Evolutionary conservation across 1,284 basidiomycete species (phyloP), one percentile per base, ranked within the genome.

Genomic region (Austroboletus novae-zelandiae): DNA sequence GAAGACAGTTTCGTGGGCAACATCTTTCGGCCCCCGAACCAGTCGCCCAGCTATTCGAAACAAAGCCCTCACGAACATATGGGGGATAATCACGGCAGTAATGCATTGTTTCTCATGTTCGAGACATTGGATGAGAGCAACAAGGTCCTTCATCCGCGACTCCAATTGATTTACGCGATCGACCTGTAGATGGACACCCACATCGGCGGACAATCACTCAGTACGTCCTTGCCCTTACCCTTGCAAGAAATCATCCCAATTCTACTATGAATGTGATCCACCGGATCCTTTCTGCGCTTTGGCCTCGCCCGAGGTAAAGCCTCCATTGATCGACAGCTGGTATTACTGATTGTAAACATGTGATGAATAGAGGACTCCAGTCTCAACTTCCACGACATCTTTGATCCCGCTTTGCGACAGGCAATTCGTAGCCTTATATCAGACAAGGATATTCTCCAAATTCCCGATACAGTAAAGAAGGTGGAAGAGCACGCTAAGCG

Each of bases 61-160:
- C 78, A n/a, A n/a, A n/a, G n/a, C 18, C 71, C 71, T 52, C 48
- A 62, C 31, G 61, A 68, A 29, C 80, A 78, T 50, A 62, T 67
- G n/a, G n/a, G n/a, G 47, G 50, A 47, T 3, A 60, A 59, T 20
- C 63, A 70, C 14, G 78, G 79, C 0, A 54, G 81, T 17, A 31
- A 10, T 73, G 67, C 69, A 37, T 74, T 0, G 51, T 61, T 9
- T 31, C 45, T 1, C 40, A 56, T 20, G 46, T 61, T 2, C 63
- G 71, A 17, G 72, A 74, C 40, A 64, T 74, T 74, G 5, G 72
- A 74, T 37, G 78, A 80, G 52, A 78, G 77, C 49, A 73, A 74
- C 37, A 72, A 73, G 46, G 61, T 74, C 14, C 56, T 73, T 9
- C 65, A 71, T n/a, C 67, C 67, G 25, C 61, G 66, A 1, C 71